Percentiles rank a stretch among this genome's conserved stretches.
Conservation (phyloP, 495 filamentous ascomycete species). For the Penicillium coprophilum region DNA sequence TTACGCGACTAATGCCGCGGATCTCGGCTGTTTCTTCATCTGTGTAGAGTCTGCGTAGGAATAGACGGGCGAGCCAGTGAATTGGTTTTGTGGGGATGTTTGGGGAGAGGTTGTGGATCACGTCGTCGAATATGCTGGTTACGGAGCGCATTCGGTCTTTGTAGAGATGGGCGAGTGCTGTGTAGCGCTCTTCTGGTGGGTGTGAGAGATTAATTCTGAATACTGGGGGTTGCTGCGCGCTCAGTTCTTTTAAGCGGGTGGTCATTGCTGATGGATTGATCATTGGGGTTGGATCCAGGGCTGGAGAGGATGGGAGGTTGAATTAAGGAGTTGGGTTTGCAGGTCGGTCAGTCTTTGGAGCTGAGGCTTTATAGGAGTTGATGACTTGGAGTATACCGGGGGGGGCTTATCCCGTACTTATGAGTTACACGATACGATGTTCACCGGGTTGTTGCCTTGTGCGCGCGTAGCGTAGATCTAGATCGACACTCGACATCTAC, state of each 20-base stretch:
- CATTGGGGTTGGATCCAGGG: background rate
- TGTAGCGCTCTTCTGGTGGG: conserved; percentile 56
- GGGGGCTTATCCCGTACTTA: background rate
- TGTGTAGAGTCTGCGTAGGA: conserved; percentile 50
- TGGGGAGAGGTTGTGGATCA: conserved; percentile 30
- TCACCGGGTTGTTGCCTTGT: background rate
- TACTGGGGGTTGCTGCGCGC: conserved; percentile 28
- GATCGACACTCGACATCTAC: background rate
- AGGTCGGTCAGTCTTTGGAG: background rate
- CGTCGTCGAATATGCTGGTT: conserved; percentile 49
- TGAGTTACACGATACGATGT: background rate
- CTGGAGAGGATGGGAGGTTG: background rate
- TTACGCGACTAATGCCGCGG: conserved; percentile 52
- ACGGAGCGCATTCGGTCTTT: conserved; percentile 40
- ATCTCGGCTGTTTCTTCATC: conserved; percentile 62
- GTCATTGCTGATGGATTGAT: conserved; percentile 4
- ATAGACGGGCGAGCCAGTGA: conserved; percentile 39
- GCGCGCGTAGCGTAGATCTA: background rate
- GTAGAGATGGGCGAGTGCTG: conserved; percentile 46
- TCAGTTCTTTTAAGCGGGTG: background rate
- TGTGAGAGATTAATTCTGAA: conserved; percentile 60
- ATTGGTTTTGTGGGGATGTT: conserved; percentile 28
- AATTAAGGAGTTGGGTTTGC: background rate
- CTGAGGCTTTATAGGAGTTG: background rate
- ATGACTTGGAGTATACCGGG: background rate